Evolutionary conservation across 106 monocot genomes (phyloP), one percentile per base, ranked within the genome.

Genomic region (Alisma plantagoaquatica): DNA sequence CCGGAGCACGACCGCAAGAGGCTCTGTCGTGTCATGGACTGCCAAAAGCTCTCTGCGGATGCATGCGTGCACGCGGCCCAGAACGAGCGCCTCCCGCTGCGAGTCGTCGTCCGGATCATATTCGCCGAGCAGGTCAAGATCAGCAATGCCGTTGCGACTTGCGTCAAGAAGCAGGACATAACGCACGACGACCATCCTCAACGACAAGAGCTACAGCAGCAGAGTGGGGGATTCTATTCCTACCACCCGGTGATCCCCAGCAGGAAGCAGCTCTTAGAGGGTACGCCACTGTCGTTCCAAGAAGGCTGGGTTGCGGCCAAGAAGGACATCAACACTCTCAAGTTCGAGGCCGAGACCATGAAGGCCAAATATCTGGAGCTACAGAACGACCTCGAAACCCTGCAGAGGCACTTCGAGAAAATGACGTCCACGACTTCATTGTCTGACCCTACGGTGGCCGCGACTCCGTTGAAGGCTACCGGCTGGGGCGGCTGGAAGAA

Each of bases 61-160:
- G 93, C 93, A n/a, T 88, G 93, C 67, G 88, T 87, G 87, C 93
- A 94, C 67, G 93, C 93, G 0, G 87, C 93, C 0, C 93, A 87
- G 77, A 94, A 94, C 68, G 93, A 94, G 56, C 77, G 93, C 49
- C 93, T 94, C 26, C 93, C 93, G 4, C 87, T 94, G 23, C 83
- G 93, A 5, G 51, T 94, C 2, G 93, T 87, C 0, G 83, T 94
- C 19, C 93, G 88, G 38, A 77, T 94, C 28, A 83, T 94, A 41
- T 94, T 94, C 83, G 83, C 83, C 10, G 93, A 94, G 72, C 93
- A 94, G 31, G 75, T 84, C 31, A 94, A 87, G 66, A 83, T 94
- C 52, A 87, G 80, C 77, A 87, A 80, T 52, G 93, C 93, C 54
- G 73, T 94, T 7, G 83, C 87, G 4, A 76, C 59, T 68, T 71